phyloP scores from a whole-genome alignment of 306 rosid species.

The Echinosophora koreensis region DNA sequence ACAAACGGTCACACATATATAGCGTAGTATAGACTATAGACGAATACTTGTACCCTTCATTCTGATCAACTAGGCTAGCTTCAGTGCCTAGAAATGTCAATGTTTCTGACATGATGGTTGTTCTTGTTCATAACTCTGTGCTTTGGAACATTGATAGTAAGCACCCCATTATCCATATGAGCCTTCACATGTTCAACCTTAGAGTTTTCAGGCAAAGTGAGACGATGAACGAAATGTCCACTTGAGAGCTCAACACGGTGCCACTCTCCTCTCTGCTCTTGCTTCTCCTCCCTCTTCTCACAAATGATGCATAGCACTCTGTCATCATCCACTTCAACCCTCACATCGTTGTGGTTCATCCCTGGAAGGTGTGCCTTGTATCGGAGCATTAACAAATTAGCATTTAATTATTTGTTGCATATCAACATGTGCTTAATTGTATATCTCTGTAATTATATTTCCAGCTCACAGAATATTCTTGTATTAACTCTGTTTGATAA shows the following conservation, averaged over 20 bases:
- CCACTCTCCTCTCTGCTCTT: slow-evolving; percentile 51
- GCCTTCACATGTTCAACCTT: slow-evolving; percentile 49
- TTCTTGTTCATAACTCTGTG: slow-evolving; percentile 33
- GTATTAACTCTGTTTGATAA: too few relatives aligned
- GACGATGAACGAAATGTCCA: slow-evolving; percentile 53
- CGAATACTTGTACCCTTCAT: background rate
- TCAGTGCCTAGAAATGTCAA: slow-evolving; percentile 44
- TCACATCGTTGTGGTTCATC: slow-evolving; percentile 51
- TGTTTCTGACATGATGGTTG: slow-evolving; percentile 32
- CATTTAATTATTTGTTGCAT: too few relatives aligned
- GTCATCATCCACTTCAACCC: slow-evolving; percentile 61
- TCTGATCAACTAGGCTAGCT: too few relatives aligned
- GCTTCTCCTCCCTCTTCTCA: slow-evolving; percentile 50
- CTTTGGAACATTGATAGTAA: slow-evolving; percentile 64
- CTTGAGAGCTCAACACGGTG: slow-evolving; percentile 47
- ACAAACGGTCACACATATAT: background rate
- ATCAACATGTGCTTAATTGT: too few relatives aligned
- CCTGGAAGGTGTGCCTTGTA: slow-evolving; percentile 57
- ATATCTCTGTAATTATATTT: too few relatives aligned
- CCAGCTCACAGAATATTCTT: too few relatives aligned
- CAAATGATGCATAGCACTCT: slow-evolving; percentile 53
- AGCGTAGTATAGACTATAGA: background rate
- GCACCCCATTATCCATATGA: slow-evolving; percentile 55
- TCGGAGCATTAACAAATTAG: too few relatives aligned
- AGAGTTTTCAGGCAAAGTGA: slow-evolving; percentile 60